A percentile compares a stretch with the other conserved stretches of the same genome.
Conservation (phyloP, 345 rosid genomes). For the Erucastrum elatum region DNA sequence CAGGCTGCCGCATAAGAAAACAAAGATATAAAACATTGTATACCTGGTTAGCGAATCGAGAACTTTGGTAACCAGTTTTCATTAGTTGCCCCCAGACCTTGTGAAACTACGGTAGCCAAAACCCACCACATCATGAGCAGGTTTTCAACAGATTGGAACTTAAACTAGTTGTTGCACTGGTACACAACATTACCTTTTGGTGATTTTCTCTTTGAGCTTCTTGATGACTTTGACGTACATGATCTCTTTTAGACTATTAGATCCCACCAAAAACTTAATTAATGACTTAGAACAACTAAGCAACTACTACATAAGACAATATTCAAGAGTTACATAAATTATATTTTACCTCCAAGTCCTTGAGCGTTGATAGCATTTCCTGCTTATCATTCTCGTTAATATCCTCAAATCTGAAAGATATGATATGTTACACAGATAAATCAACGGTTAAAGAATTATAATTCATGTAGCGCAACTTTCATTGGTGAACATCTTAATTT, state of each 20-base stretch:
- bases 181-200: conserved; percentile 53
- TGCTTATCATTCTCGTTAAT: conserved; percentile 46
- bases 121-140: not conserved
- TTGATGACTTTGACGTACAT: conserved; percentile 64
- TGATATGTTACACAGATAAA: not conserved
- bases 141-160: not conserved
- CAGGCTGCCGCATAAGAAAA: not conserved
- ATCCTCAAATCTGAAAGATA: conserved; percentile 56
- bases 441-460: not conserved
- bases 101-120: conserved; percentile 63
- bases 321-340: not conserved
- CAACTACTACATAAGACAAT: not conserved
- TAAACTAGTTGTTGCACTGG: not conserved
- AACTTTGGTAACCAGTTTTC: conserved; percentile 99
- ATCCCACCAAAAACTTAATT: conserved; percentile 21
- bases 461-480: not conserved
- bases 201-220: conserved; percentile 72
- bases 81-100: conserved; percentile 94
- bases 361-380: conserved; percentile 42
- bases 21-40: not conserved
- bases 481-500: not conserved
- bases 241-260: conserved; percentile 52
- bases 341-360: conserved; percentile 63
- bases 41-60: conserved; percentile 99
- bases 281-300: not conserved